Evolutionary conservation across 2,329 filamentous ascomycete genomes (phyloP).

Genomic region (Diaporthe amygdali): DNA sequence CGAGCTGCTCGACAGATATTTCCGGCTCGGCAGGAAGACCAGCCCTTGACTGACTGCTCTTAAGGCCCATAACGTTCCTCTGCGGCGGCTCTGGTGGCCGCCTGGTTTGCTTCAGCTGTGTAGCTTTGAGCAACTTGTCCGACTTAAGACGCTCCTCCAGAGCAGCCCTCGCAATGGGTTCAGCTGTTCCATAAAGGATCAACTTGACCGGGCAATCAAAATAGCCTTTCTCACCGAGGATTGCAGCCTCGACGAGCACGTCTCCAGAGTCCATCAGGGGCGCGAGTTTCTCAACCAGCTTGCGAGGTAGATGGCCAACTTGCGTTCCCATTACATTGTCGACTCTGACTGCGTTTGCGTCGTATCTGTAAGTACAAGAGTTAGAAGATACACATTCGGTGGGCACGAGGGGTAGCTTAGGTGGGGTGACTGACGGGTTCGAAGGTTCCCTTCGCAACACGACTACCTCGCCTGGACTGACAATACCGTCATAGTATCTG

Average conservation of each 20-base stretch:
- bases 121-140: conserved; percentile 67
- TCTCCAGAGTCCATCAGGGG: conserved; percentile 62
- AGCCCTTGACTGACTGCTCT: conserved; percentile 43
- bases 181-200: conserved; percentile 70
- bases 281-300: conserved; percentile 72
- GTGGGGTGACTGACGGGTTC: conserved; percentile 47
- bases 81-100: conserved; percentile 57
- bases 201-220: conserved; percentile 78
- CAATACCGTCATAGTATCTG: conserved; percentile 63
- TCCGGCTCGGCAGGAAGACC: conserved; percentile 42
- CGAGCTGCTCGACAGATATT: conserved; percentile 65
- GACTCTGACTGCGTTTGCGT: conserved; percentile 78
- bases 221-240: conserved; percentile 68
- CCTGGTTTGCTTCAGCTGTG: conserved; percentile 60
- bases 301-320: conserved; percentile 78
- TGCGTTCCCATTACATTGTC: conserved; percentile 77
- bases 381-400: neutral
- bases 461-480: conserved; percentile 63
- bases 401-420: neutral
- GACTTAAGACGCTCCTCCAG: conserved; percentile 68
- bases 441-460: conserved; percentile 62
- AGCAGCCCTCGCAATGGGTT: conserved; percentile 53
- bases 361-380: conserved; percentile 49
- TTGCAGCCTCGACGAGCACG: conserved; percentile 64
- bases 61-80: conserved; percentile 44